phyloP scores from a whole-genome alignment of 139 green algal genomes.

The Chlamydomonas schloesseri region DNA sequence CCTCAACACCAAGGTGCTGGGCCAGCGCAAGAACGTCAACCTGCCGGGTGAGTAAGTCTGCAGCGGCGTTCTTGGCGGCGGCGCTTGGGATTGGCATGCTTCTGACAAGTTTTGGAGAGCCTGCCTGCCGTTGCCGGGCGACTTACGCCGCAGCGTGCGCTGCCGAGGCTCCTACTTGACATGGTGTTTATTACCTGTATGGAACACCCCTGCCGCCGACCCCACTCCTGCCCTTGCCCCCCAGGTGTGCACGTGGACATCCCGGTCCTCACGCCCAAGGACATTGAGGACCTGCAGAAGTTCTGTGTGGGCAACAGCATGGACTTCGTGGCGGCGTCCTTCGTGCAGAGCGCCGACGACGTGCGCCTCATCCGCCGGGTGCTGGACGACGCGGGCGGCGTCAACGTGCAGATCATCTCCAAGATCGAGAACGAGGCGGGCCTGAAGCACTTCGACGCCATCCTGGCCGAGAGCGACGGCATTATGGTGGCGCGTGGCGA shows the following conservation, averaged over 20 bases:
- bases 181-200: too few species aligned
- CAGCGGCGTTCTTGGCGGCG: too few species aligned
- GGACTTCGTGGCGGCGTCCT: constrained; percentile 75
- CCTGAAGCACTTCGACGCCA: constrained; percentile 68
- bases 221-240: too few species aligned
- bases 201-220: too few species aligned
- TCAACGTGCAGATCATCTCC: constrained; percentile 80
- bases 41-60: constrained; percentile 67
- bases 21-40: constrained; percentile 74
- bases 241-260: constrained; percentile 70
- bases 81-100: too few species aligned
- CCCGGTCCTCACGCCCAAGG: constrained; percentile 68
- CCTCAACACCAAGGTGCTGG: constrained; percentile 58
- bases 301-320: constrained; percentile 66
- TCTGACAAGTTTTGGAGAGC: too few species aligned
- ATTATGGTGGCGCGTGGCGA: constrained; percentile 82
- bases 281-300: constrained; percentile 71
- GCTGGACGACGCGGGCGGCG: constrained; percentile 66
- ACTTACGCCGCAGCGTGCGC: too few species aligned
- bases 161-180: too few species aligned
- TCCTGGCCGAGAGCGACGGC: constrained; percentile 73
- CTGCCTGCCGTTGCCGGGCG: too few species aligned
- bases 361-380: constrained; percentile 71
- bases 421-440: constrained; percentile 86
- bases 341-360: constrained; percentile 62